phyloP scores from a whole-genome alignment of 208 protist species.

The Wallacemonas sp. region DNA sequence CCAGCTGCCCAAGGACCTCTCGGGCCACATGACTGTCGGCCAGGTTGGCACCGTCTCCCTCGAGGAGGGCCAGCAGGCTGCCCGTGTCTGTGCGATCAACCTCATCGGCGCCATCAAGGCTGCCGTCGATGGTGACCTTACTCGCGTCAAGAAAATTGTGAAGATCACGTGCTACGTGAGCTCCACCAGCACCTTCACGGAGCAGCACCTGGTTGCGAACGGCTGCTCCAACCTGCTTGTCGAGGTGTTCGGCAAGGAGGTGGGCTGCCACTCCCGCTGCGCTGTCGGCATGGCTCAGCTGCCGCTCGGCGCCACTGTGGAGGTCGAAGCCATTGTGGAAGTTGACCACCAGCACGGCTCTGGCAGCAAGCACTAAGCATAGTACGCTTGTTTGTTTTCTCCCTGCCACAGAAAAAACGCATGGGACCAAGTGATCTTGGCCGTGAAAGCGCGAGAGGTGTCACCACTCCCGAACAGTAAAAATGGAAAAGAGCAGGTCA shows the following conservation, averaged over 20 bases:
- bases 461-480: too few relatives aligned
- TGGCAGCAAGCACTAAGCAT: not conserved
- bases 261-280: conserved; percentile 72
- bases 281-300: conserved; percentile 75
- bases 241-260: conserved; percentile 61
- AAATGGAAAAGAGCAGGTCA: too few relatives aligned
- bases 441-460: too few relatives aligned
- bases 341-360: conserved; percentile 26
- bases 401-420: too few relatives aligned
- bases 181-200: conserved; percentile 53
- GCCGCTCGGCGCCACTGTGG: conserved; percentile 66
- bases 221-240: conserved; percentile 78
- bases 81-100: conserved; percentile 41
- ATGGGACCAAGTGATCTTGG: too few relatives aligned
- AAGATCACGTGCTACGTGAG: conserved; percentile 83
- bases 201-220: conserved; percentile 74
- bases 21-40: conserved; percentile 51
- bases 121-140: conserved; percentile 54
- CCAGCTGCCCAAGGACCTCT: conserved; percentile 66
- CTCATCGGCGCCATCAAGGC: conserved; percentile 68
- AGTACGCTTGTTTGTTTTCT: too few relatives aligned
- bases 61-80: conserved; percentile 65
- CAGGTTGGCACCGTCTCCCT: conserved; percentile 56
- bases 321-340: conserved; percentile 73
- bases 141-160: conserved; percentile 69